Evolutionary conservation across 164 flowering plant species (phyloP).

Genomic region (Sedum album): DNA sequence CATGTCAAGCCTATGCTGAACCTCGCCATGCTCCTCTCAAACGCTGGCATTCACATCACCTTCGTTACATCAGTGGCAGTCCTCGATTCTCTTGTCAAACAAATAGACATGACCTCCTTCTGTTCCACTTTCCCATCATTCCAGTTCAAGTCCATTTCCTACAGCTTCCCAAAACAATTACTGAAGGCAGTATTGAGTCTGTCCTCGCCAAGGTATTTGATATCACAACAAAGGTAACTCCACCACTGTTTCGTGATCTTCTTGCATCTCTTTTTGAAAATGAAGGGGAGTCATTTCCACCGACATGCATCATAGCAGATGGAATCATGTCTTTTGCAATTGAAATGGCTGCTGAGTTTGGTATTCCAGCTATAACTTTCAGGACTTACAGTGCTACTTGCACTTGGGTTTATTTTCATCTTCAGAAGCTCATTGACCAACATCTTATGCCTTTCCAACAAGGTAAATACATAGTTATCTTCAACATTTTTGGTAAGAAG

Average conservation of each 20-base stretch:
- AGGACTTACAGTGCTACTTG: conserved; percentile 11
- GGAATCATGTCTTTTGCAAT: conserved; percentile 14
- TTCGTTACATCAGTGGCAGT: not conserved
- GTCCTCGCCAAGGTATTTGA: not conserved
- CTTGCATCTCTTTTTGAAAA: not conserved
- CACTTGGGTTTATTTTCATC: conserved; percentile 12
- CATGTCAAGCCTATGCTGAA: conserved; percentile 40
- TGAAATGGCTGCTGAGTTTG: conserved; percentile 10
- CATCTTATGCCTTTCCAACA: conserved; percentile 8
- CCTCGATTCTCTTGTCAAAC: conserved; percentile 17
- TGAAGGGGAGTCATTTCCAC: not conserved
- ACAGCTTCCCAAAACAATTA: not conserved
- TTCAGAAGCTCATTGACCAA: conserved; percentile 4
- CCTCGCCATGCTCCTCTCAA: conserved; percentile 30
- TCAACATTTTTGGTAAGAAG: no score
- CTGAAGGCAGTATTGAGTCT: not conserved
- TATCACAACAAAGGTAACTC: not conserved
- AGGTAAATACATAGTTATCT: not conserved
- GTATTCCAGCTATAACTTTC: conserved; percentile 4
- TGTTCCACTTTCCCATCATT: not conserved
- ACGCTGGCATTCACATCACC: conserved; percentile 19
- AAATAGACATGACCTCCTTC: not conserved
- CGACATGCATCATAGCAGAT: conserved; percentile 12
- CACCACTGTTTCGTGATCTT: not conserved
- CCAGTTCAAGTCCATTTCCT: conserved; percentile 1